These are phyloP conservation scores for Calonectria leucothoes DNA, from an alignment of 2,329 filamentous ascomycete genomes.

Conservation along the genomic window DNA sequence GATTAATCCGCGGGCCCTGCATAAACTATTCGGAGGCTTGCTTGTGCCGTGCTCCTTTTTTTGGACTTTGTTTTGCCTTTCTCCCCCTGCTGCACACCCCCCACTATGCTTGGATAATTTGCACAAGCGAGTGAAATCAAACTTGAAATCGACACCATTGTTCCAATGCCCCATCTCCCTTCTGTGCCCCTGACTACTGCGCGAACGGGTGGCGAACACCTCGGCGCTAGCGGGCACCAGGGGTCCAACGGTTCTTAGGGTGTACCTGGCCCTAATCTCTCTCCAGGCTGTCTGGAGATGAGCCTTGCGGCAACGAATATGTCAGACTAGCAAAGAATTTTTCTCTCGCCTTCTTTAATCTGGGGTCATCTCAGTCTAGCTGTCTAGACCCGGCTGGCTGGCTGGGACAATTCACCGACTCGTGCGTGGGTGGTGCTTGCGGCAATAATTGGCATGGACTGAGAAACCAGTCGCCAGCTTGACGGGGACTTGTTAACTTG, in stretches of 20 bases:
- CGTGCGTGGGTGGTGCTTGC: constrained; percentile 8
- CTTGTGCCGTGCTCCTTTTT: constrained; percentile 26
- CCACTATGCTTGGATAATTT: constrained; percentile 2
- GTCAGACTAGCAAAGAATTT: constrained; percentile 30
- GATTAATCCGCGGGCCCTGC: constrained; percentile 39
- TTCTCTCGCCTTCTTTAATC: constrained; percentile 33
- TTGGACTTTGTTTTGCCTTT: background rate
- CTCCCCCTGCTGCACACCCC: background rate
- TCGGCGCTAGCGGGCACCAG: constrained; percentile 38
- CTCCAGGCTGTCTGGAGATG: background rate
- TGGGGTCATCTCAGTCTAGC: constrained; percentile 20
- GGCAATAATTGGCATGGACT: constrained; percentile 36
- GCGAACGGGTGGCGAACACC: constrained; percentile 38
- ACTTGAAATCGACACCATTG: constrained; percentile 2
- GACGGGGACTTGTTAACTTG: background rate
- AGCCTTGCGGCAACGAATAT: constrained; percentile 14
- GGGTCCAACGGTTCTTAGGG: constrained; percentile 38
- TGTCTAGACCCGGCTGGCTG: constrained; percentile 7
- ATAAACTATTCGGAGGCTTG: constrained; percentile 33
- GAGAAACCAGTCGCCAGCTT: constrained; percentile 17
- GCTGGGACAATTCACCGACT: constrained; percentile 37
- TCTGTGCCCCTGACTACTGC: constrained; percentile 40
- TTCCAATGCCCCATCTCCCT: background rate
- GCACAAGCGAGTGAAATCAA: background rate
- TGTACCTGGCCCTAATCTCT: constrained; percentile 19